These are phyloP conservation scores for Microstegium vimineum DNA, from an alignment of 176 grass and related monocot genomes.

Conservation along the genomic window DNA sequence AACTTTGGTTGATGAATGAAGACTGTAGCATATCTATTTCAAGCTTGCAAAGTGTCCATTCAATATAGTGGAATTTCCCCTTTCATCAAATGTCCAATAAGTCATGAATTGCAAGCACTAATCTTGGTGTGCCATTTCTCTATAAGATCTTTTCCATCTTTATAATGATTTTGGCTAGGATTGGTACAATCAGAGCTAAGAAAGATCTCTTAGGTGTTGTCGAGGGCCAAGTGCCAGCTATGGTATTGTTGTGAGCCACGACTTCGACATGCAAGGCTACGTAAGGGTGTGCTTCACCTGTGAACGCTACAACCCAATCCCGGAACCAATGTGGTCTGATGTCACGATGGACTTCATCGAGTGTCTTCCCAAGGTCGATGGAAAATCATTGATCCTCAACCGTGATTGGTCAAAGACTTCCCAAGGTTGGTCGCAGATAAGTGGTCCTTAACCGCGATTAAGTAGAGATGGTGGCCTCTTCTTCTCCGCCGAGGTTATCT, in stretches of 20 bases:
- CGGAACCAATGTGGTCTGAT: neutral
- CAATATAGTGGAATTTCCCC: neutral
- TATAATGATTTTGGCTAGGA: neutral
- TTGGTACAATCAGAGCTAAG: neutral
- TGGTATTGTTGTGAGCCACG: neutral
- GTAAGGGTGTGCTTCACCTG: neutral
- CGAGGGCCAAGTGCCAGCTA: neutral
- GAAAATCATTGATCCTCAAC: neutral
- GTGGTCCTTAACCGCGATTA: neutral
- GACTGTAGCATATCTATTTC: too few relatives aligned
- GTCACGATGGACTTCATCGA: neutral
- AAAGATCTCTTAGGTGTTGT: neutral
- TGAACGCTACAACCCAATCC: neutral
- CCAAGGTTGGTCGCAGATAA: neutral
- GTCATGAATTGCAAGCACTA: neutral
- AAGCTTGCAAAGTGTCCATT: neutral
- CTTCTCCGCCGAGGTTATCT: neutral
- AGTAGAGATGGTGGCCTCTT: neutral
- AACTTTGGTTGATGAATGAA: too few relatives aligned
- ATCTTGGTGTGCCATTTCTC: neutral
- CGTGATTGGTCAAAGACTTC: neutral
- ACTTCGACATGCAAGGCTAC: neutral
- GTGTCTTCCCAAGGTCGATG: neutral
- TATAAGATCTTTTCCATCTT: neutral
- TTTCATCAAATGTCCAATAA: neutral